Base-by-base conservation (phyloP, 179 eudicot genomes). In the Heliamphora pulchella region DNA sequence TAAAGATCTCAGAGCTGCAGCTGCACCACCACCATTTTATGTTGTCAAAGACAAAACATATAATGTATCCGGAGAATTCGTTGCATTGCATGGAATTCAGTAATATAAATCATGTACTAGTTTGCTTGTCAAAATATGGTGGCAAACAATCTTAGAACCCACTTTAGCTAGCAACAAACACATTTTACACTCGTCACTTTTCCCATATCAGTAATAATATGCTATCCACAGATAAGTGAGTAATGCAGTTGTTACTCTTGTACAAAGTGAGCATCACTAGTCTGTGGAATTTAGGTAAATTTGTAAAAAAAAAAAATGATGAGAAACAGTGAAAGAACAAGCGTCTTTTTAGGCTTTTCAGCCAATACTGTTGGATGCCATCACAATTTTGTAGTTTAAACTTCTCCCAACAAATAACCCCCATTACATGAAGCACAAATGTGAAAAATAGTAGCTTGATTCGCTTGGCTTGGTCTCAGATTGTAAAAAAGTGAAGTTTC, bases 1-100 rank as follows among this genome's bases (percentile, higher is more conserved):
- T 74, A 95, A 80, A 20, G 97, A 86, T 57, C 89, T 86, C 39
- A 95, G 91, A 59, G 86, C 91, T 0, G 91, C 90, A 70, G 82
- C 94, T 91, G 86, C 85, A 85, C 9, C 73, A 81, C 39, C 77
- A 51, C 72, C 66, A 46, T 48, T 57, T 68, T 59, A 72, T 50
- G n/a, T 0, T 75, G 41, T 7, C 41, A 31, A 31, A 31, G 31
- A 31, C 31, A 31, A 31, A 31, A 31, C 31, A 31, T 31, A 31
- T 31, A 31, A 31, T 31, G 31, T 31, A 31, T 31, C 31, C 31
- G 64, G 44, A 54, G 48, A 74, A 39, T 55, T 54, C 11, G 22
- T 17, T 73, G 62, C 62, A 53, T 53, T 73, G 18, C 76, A 53
- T 73, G 62, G 64, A 41, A 74, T 18, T 18, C 6, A 54, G 20